A percentile compares a stretch with the other conserved stretches of the same genome.
These are phyloP conservation scores for Zostera marina DNA, from an alignment of 116 monocot species.

Conservation along the genomic window DNA sequence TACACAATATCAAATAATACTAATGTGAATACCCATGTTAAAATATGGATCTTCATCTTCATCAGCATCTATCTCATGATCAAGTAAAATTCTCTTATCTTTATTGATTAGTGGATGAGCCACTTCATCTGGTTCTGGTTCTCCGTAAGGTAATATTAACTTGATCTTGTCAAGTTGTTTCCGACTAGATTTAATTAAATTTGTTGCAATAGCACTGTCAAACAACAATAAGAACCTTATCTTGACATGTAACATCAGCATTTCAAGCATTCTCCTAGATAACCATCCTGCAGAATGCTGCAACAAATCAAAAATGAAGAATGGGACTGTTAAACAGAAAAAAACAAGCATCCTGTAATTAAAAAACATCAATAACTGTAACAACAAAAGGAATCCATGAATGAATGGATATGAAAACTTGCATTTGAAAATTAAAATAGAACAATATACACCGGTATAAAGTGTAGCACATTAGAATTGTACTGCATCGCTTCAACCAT, in stretches of 20 bases:
- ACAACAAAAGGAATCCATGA: no score
- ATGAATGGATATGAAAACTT: no score
- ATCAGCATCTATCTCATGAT: neutral
- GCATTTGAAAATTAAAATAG: no score
- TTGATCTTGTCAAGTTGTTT: slow-evolving; percentile 42
- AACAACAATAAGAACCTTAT: slow-evolving; percentile 44
- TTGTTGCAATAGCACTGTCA: slow-evolving; percentile 16
- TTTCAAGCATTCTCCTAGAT: slow-evolving; percentile 24
- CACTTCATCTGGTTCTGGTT: slow-evolving; percentile 11
- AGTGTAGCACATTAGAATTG: no score
- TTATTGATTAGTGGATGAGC: slow-evolving; percentile 7
- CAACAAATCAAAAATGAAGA: slow-evolving; percentile 4
- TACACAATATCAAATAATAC: no score
- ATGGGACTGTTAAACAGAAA: neutral
- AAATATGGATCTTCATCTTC: slow-evolving; percentile 1
- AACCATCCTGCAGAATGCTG: slow-evolving; percentile 75
- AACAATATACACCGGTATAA: no score
- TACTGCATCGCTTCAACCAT: no score
- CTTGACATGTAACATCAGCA: slow-evolving; percentile 36
- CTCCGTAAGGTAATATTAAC: slow-evolving; percentile 14
- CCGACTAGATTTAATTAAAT: slow-evolving; percentile 19
- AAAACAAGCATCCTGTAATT: neutral
- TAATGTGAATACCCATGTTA: slow-evolving; percentile 3
- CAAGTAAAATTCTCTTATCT: slow-evolving; percentile 3
- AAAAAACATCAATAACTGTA: neutral